Percentiles rank a stretch among this genome's conserved stretches.
Evolutionary conservation across 1,284 basidiomycete species (phyloP).

Genomic region (Boletus holoroseus): DNA sequence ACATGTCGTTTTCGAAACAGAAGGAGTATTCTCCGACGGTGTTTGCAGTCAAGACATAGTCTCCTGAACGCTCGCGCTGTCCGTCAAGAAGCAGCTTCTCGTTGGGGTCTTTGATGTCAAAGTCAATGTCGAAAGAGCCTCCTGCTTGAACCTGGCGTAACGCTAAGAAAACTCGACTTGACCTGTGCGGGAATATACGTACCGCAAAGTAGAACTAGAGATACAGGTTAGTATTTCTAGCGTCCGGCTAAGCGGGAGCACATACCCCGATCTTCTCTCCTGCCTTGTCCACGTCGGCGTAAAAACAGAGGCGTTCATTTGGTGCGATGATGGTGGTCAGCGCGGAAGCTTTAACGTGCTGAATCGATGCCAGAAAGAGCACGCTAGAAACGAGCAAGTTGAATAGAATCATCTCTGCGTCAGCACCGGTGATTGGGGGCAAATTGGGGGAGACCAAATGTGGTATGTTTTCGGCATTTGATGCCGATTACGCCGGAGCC

Average conservation of each 20-base stretch:
- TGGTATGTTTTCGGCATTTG: conserved; percentile 16
- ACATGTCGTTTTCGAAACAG: conserved; percentile 98
- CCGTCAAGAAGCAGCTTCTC: conserved; percentile 86
- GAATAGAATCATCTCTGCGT: conserved; percentile 21
- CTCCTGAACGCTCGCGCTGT: conserved; percentile 85
- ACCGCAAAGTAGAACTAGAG: conserved; percentile 57
- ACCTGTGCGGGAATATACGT: conserved; percentile 37
- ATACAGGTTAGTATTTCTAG: conserved; percentile 9
- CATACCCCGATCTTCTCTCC: conserved; percentile 86
- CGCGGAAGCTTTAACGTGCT: conserved; percentile 50
- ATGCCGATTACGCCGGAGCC: conserved; percentile 22
- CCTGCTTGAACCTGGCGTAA: conserved; percentile 81
- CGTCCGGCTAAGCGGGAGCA: conserved; percentile 15
- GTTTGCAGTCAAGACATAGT: conserved; percentile 96
- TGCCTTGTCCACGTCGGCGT: conserved; percentile 92
- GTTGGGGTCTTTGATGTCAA: conserved; percentile 84
- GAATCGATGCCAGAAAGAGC: conserved; percentile 24
- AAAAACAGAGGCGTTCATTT: conserved; percentile 90
- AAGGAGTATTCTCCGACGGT: conserved; percentile 93
- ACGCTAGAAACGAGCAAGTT: conserved; percentile 19
- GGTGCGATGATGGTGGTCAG: conserved; percentile 83
- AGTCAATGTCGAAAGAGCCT: conserved; percentile 96
- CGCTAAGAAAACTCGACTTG: conserved; percentile 1
- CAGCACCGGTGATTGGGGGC: too few species aligned
- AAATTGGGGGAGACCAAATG: not conserved